These are phyloP conservation scores for Diplodia corticola DNA, from an alignment of 2,329 filamentous ascomycete species.

Conservation along the genomic window DNA sequence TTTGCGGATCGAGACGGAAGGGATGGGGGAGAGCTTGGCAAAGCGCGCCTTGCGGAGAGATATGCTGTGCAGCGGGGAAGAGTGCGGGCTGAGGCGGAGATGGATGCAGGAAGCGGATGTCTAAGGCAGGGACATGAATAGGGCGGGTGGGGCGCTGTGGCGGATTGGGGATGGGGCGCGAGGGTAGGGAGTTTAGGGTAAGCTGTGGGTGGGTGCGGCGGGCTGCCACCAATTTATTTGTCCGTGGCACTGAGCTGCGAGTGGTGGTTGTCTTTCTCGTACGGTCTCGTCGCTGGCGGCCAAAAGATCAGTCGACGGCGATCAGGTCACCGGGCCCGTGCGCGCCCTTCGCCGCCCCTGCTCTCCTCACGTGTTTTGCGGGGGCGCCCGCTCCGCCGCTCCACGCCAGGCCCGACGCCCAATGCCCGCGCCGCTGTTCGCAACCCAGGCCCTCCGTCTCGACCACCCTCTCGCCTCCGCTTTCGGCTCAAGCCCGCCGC, in stretches of 20 bases:
- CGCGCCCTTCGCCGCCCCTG: neutral
- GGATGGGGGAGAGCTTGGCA: neutral
- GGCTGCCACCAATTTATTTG: constrained; percentile 22
- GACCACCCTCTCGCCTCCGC: neutral
- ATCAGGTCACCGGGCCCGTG: constrained; percentile 21
- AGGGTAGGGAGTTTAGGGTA: neutral
- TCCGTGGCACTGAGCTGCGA: constrained; percentile 12
- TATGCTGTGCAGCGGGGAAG: neutral
- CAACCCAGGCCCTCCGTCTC: neutral
- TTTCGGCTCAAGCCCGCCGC: neutral
- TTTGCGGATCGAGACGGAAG: neutral
- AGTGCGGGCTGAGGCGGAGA: neutral
- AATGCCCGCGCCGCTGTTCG: constrained; percentile 10
- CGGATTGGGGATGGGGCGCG: neutral
- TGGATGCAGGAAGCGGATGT: neutral
- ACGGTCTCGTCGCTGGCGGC: constrained; percentile 1
- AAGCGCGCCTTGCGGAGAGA: neutral
- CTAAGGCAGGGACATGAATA: neutral
- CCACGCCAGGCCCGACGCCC: neutral
- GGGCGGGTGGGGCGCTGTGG: neutral
- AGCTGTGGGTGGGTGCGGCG: neutral
- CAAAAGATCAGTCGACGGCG: constrained; percentile 21
- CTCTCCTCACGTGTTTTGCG: constrained; percentile 16
- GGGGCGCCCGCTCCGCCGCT: constrained; percentile 1
- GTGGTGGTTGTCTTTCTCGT: neutral